Evolutionary conservation across 768 basidiomycete genomes (phyloP).

Genomic region (Collybia sordida): DNA sequence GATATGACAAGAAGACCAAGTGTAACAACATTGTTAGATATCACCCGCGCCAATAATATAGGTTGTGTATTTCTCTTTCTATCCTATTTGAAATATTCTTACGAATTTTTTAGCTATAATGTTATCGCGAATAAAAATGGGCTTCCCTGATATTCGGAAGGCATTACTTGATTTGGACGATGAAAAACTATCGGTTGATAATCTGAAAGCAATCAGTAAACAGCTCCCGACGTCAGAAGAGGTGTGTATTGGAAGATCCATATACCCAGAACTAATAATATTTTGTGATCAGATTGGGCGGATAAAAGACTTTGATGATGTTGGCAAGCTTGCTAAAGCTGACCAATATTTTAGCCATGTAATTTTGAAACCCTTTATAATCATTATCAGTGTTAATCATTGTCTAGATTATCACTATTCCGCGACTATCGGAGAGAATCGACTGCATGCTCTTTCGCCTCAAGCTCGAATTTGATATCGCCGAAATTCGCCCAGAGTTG

Average conservation of each 20-base stretch:
- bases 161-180: constrained; percentile 78
- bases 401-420: constrained; percentile 71
- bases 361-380: constrained; percentile 3
- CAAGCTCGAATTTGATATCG: constrained; percentile 80
- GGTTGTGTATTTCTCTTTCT: constrained; percentile 46
- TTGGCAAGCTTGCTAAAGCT: constrained; percentile 73
- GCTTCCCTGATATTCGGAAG: constrained; percentile 61
- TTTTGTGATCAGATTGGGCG: constrained; percentile 47
- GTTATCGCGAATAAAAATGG: constrained; percentile 72
- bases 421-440: constrained; percentile 69
- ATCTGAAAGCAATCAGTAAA: constrained; percentile 71
- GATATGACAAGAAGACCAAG: constrained; percentile 53
- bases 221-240: constrained; percentile 85
- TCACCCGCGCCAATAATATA: constrained; percentile 81
- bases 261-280: neutral
- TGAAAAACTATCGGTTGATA: constrained; percentile 62
- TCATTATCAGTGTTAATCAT: constrained; percentile 5
- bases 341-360: constrained; percentile 86
- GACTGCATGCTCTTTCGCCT: constrained; percentile 83
- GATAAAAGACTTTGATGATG: constrained; percentile 69
- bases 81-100: neutral
- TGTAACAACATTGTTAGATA: constrained; percentile 73
- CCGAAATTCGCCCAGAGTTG: constrained; percentile 82
- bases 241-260: constrained; percentile 32
- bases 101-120: constrained; percentile 63